Evolutionary conservation across 148 eudicot genomes (phyloP), one percentile per base, ranked within the genome.

Genomic region (Vaccinium vitisidaea): DNA sequence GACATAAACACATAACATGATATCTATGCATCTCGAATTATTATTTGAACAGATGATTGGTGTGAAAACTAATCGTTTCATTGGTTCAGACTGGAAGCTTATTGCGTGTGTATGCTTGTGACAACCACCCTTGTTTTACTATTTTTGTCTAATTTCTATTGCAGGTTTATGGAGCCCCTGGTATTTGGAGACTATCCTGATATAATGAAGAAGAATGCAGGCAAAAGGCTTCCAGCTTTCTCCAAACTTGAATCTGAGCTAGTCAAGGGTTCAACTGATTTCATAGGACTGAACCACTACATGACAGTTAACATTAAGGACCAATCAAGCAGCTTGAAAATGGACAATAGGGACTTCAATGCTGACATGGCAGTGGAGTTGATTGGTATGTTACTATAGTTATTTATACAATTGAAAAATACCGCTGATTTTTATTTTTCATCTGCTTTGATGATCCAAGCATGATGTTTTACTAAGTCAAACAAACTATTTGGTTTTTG

Each of bases 251-350:
- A 94, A 82, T 84, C 89, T 5, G 54, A 88, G 69, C 65, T 81
- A 75, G 82, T 94, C 39, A 92, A 91, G 86, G 93, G 93, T 8
- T 85, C 94, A 63, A 80, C 85, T 50, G 95, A 94, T 83, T 94
- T 94, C 36, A 67, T 93, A 30, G 98, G 94, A 55, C 8, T 92
- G 49, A 94, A 94, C 86, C 92, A 92, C 54, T 91, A 92, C 61
- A 0, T 52, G 11, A 75, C 79, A 1, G 0, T 84, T 6, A 9
- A 39, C 6, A 32, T 85, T 65, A 89, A 90, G 86, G 88, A 94
- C 86, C 80, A 84, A 25, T 84, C 94, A 11, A 77, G 30, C 81
- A 61, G 48, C 50, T 84, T 86, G 54, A 21, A 83, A 74, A 71
- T 21, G 59, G 25, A 88, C 18, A 76, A 46, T 52, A 86, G 92